Conservation (phyloP, 257 asterid genomes). For the Solanum etuberosum region DNA sequence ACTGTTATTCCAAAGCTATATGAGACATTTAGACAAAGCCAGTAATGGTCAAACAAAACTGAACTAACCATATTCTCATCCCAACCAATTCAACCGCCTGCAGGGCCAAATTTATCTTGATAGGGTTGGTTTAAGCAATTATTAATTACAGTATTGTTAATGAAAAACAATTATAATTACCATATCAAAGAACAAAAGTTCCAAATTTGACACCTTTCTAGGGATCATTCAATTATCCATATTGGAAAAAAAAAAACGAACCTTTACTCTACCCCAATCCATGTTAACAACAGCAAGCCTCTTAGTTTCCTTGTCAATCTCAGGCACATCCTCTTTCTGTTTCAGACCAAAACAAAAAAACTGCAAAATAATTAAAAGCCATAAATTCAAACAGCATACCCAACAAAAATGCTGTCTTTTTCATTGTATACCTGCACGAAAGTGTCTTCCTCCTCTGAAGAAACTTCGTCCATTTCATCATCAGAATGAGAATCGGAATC, state of each 20-base stretch:
- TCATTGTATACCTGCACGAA: constrained; percentile 17
- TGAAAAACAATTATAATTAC: neutral
- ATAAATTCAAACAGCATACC: neutral
- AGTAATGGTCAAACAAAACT: neutral
- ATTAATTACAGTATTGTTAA: neutral
- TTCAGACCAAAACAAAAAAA: neutral
- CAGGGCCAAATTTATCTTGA: neutral
- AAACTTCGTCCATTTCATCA: constrained; percentile 12
- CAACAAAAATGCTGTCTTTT: constrained; percentile 16
- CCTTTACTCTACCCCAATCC: constrained; percentile 96
- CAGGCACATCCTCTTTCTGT: constrained; percentile 68
- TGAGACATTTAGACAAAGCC: neutral
- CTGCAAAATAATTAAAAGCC: neutral
- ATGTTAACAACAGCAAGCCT: constrained; percentile 77
- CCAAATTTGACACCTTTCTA: neutral
- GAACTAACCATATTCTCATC: neutral
- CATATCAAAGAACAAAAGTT: neutral
- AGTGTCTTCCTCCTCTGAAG: constrained; percentile 31
- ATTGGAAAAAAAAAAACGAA: constrained; percentile 7
- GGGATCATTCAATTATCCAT: neutral
- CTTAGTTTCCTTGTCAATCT: constrained; percentile 68
- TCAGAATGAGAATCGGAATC: neutral
- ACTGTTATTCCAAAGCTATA: neutral
- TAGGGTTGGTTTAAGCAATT: neutral
- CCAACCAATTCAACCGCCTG: constrained; percentile 54